phyloP scores from a whole-genome alignment of 2,329 filamentous ascomycete species.

The Fusarium napiforme region DNA sequence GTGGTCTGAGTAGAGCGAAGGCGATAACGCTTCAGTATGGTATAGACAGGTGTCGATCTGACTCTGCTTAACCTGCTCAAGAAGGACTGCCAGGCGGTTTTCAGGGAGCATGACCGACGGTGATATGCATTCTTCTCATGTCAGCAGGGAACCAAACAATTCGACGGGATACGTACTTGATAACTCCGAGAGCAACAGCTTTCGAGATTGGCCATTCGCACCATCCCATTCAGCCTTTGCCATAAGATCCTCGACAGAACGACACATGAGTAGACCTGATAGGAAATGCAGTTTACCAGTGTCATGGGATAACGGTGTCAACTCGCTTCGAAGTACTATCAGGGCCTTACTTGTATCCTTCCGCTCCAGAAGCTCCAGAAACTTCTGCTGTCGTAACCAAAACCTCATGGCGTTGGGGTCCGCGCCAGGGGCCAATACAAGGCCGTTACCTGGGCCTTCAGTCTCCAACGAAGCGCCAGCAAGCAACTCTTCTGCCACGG shows the following conservation, averaged over 20 bases:
- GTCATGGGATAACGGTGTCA: constrained; percentile 87
- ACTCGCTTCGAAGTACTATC: constrained; percentile 83
- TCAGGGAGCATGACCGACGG: constrained; percentile 97
- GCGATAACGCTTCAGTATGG: constrained; percentile 82
- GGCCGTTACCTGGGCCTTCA: constrained; percentile 60
- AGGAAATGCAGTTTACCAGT: constrained; percentile 81
- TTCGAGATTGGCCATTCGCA: constrained; percentile 78
- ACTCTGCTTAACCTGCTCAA: constrained; percentile 84
- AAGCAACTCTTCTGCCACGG: constrained; percentile 83
- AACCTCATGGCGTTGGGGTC: constrained; percentile 86
- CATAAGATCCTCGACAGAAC: constrained; percentile 79
- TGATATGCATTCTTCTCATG: constrained; percentile 82
- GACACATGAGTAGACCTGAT: constrained; percentile 91
- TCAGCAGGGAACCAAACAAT: neutral
- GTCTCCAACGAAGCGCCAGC: constrained; percentile 62
- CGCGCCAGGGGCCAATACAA: constrained; percentile 80
- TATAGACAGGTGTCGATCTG: constrained; percentile 89
- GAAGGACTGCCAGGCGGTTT: constrained; percentile 81
- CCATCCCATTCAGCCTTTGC: constrained; percentile 86
- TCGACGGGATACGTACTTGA: constrained; percentile 70
- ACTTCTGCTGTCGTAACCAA: constrained; percentile 92
- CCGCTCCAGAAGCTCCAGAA: constrained; percentile 86
- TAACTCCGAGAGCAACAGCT: constrained; percentile 79
- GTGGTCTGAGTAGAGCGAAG: constrained; percentile 91
- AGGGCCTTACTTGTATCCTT: constrained; percentile 79